A percentile compares a stretch with the other conserved stretches of the same genome.
phyloP scores from a whole-genome alignment of 805 yeast species.

The Candida ovalis region DNA sequence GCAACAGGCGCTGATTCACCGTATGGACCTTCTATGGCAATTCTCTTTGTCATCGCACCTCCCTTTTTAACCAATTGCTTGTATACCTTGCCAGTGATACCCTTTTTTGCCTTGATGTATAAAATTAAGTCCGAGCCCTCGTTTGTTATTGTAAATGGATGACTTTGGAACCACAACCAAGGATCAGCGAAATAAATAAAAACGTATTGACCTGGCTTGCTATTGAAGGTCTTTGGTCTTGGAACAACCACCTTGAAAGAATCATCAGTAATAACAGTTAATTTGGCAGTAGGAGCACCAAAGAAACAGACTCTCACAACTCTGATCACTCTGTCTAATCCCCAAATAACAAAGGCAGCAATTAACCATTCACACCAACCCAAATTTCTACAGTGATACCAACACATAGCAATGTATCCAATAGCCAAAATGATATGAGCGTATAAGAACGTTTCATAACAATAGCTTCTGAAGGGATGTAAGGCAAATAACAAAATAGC shows the following conservation, averaged over 20 bases:
- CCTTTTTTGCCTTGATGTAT: constrained; percentile 47
- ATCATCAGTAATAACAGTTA: constrained; percentile 23
- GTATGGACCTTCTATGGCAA: constrained; percentile 66
- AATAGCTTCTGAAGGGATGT: constrained; percentile 45
- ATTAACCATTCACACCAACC: constrained; percentile 35
- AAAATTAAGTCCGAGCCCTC: constrained; percentile 35
- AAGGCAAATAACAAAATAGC: constrained; percentile 46
- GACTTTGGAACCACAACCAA: constrained; percentile 61
- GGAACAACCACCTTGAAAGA: constrained; percentile 44
- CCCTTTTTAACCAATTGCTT: constrained; percentile 30
- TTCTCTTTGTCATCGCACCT: constrained; percentile 27
- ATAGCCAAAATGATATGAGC: constrained; percentile 55
- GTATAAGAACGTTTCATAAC: constrained; percentile 58
- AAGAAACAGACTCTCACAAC: constrained; percentile 26
- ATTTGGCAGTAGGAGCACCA: constrained; percentile 22
- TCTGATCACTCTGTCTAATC: constrained; percentile 48
- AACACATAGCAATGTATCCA: constrained; percentile 49
- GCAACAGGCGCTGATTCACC: constrained; percentile 48
- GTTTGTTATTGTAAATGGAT: constrained; percentile 60
- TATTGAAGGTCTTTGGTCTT: constrained; percentile 46
- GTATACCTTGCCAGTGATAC: constrained; percentile 44
- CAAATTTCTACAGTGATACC: constrained; percentile 48
- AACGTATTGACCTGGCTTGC: constrained; percentile 53
- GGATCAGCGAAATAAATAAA: constrained; percentile 53
- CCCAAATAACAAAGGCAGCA: constrained; percentile 45